Evolutionary conservation across 331 rosid species (phyloP), one percentile per base, ranked within the genome.

Genomic region (Spiraea crenata): DNA sequence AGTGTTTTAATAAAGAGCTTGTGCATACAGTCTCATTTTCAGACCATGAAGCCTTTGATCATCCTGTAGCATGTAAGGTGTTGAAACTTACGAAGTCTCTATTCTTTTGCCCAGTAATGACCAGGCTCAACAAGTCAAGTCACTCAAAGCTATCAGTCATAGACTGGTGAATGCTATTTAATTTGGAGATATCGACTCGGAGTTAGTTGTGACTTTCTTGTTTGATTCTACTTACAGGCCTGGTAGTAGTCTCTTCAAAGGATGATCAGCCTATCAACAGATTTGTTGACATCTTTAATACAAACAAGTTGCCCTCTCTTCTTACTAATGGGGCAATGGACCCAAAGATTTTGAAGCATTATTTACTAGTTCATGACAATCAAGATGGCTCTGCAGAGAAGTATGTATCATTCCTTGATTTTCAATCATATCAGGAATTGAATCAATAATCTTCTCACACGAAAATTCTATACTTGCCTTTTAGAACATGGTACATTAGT

Each of bases 1-100:
- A 86, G 74, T 74, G 83, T 81, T 87, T 95, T 76, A 95, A 95
- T 76, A 84, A 89, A 80, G 96, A 86, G 85, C 98, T 91, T 73
- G 76, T 87, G 14, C 90, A 76, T 5, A 77, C 79, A 37, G 83
- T 86, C 37, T 91, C 99, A 50, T 95, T 91, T 89, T 95, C 98
- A 50, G 99, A 95, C 71, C 99, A 95, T 50, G 99, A 95, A 86
- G 92, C 96, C 81, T 91, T 95, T 89, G 99, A 95, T 79, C 96
- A 95, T 88, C 99, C 99, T 14, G 96, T 95, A 89, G 91, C 91
- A 85, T 95, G 99, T 91, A 84, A 86, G 90, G 73, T 76, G 69
- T 79, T 83, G 37, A 68, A 68, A 77, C 74, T 66, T 74, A 57
- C 75, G 61, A 67, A 55, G 39, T 25, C 16, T 31, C 41, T 9